Evolutionary conservation across 2,329 filamentous ascomycete genomes (phyloP).

Genomic region (Epichloe uncinata): DNA sequence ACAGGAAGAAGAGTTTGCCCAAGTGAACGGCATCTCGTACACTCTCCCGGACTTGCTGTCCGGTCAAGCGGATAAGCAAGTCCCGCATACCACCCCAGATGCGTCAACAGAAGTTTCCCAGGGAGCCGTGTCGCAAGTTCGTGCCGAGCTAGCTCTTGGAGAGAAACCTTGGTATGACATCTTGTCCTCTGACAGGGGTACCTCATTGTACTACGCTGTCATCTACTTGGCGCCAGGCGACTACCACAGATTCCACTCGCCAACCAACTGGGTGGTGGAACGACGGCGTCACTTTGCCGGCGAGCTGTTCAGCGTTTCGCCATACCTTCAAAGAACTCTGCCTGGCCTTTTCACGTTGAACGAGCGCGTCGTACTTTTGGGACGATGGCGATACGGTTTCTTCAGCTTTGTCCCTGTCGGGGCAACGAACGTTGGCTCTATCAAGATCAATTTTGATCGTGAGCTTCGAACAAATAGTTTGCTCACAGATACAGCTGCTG

Average conservation of each 20-base stretch:
- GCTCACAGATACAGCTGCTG: constrained; percentile 82
- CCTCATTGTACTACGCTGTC: constrained; percentile 81
- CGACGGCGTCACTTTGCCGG: constrained; percentile 93
- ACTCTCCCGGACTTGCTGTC: constrained; percentile 80
- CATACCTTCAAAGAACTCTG: constrained; percentile 83
- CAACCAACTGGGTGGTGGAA: constrained; percentile 89
- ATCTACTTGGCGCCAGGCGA: constrained; percentile 94
- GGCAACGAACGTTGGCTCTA: constrained; percentile 93
- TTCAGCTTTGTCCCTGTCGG: constrained; percentile 94
- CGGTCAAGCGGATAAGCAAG: constrained; percentile 39
- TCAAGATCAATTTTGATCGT: constrained; percentile 91
- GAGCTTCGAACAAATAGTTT: constrained; percentile 89
- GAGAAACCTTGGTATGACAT: constrained; percentile 58
- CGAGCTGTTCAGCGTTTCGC: constrained; percentile 88
- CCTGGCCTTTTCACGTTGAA: constrained; percentile 94
- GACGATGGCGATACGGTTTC: constrained; percentile 93
- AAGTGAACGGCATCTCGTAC: constrained; percentile 90
- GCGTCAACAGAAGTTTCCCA: constrained; percentile 52
- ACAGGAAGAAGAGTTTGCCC: constrained; percentile 83
- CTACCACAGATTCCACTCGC: constrained; percentile 97
- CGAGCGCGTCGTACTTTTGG: constrained; percentile 85
- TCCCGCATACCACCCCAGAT: constrained; percentile 47
- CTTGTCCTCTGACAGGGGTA: constrained; percentile 47
- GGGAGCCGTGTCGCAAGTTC: constrained; percentile 69
- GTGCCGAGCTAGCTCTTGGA: constrained; percentile 66